Evolutionary conservation across 257 asterid species (phyloP).

Genomic region (Linaria vulgaris): DNA sequence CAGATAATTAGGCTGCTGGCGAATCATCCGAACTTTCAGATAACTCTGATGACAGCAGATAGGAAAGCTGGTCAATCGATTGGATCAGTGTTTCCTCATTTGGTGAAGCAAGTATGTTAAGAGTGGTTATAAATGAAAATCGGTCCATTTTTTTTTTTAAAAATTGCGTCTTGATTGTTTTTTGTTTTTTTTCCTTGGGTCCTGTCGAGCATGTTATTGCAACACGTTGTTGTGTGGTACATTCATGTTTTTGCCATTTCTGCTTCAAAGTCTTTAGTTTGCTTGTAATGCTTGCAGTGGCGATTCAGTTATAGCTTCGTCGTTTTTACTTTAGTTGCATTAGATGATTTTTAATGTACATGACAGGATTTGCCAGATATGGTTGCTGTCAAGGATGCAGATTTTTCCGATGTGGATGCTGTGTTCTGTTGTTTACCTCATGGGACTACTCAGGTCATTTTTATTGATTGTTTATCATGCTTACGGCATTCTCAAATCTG

Average conservation of each 20-base stretch:
- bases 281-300: too few species aligned
- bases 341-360: background rate
- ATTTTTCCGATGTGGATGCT: constrained; percentile 83
- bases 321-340: background rate
- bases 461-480: background rate
- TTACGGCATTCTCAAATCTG: background rate
- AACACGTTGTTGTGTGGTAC: too few species aligned
- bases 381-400: constrained; percentile 89
- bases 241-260: too few species aligned
- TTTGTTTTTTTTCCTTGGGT: background rate
- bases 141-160: background rate
- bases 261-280: background rate
- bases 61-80: constrained; percentile 95
- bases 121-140: constrained; percentile 6
- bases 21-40: constrained; percentile 66
- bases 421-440: constrained; percentile 97
- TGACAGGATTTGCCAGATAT: constrained; percentile 75
- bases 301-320: background rate
- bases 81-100: constrained; percentile 87
- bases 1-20: constrained; percentile 85
- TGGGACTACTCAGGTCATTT: constrained; percentile 88
- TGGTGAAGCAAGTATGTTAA: constrained; percentile 58
- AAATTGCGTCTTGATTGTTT: background rate
- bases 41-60: constrained; percentile 88
- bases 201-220: background rate